Percentiles rank a stretch among this genome's conserved stretches.
Conservation (phyloP, 140 eudicot species). For the Flaveria floridana region DNA sequence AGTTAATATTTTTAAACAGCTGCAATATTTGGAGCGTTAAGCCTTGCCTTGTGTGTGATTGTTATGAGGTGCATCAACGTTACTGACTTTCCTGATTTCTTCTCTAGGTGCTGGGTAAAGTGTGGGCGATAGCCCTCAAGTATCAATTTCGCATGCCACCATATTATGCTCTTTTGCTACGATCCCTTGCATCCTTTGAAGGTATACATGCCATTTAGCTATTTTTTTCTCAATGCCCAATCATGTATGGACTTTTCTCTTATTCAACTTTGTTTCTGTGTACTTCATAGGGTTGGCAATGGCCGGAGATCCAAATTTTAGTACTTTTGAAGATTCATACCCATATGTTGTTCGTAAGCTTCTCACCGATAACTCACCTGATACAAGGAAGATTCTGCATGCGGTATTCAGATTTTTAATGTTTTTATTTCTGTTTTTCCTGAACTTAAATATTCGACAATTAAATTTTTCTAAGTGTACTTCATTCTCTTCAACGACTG, state of each 20-base stretch:
- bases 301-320: conserved; percentile 91
- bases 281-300: conserved; percentile 72
- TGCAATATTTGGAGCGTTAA: neutral
- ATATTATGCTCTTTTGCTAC: conserved; percentile 70
- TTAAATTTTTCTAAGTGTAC: neutral
- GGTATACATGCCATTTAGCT: conserved; percentile 43
- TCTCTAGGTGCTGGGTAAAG: conserved; percentile 76
- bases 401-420: conserved; percentile 50
- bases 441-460: neutral
- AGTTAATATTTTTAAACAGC: neutral
- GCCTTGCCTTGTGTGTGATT: conserved; percentile 12
- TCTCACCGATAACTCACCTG: conserved; percentile 81
- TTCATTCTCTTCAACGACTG: conserved; percentile 4
- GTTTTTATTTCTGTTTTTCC: neutral
- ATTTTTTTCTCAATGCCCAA: conserved; percentile 7
- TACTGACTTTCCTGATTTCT: conserved; percentile 30
- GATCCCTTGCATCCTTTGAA: conserved; percentile 92
- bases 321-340: conserved; percentile 89
- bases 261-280: neutral
- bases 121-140: conserved; percentile 79
- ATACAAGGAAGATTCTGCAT: conserved; percentile 80
- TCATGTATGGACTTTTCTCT: conserved; percentile 19
- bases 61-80: conserved; percentile 22
- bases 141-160: conserved; percentile 96
- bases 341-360: conserved; percentile 94